Base-by-base conservation (phyloP, 768 basidiomycete genomes). In the Pulveroboletus frians region DNA sequence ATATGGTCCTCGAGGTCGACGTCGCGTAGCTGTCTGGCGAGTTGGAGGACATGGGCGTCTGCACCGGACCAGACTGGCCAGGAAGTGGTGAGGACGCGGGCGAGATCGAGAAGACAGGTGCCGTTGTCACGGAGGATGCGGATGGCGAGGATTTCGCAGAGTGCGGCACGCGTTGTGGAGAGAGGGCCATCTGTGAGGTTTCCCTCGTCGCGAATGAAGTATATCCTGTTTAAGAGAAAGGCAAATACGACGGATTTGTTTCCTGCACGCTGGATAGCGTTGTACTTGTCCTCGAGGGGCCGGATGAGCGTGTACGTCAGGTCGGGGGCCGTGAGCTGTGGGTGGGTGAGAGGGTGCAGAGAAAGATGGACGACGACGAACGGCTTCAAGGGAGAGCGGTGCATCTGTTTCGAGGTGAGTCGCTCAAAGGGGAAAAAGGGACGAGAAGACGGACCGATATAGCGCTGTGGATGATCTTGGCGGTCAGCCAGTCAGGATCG, bases 141-240 rank as follows among this genome's bases (percentile, higher is more conserved):
- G 23, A 84, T 88, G 2, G 94, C 94, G 10, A 97, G 76, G 34
- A 95, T 82, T 69, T 97, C 94, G 67, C 94, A 97, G 21, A 97
- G 77, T 32, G 75, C 70, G 1, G 92, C 92, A 31, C 94, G 78
- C 1, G 90, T 81, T 9, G 73, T 69, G 1, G 87, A 92, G 26
- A 96, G 64, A 1, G 85, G 69, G 50, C 79, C 71, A 21, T 85
- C 85, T 9, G 82, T 76, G 52, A 92, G 70, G 56, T 52, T 51
- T 17, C 83, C 79, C 38, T 84, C 77, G 67, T 94, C 92, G 30
- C 85, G 83, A 13, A 82, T 62, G 67, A 95, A 95, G 65, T 92
- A 82, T 4, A 92, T 79, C 31, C 90, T 81, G 67, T 92, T 95
- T 46, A 96, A 71, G 3, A 96, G 81, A 51, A 92, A 78, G 59